Base-by-base conservation (phyloP, 2,329 filamentous ascomycete genomes). In the Scorias spongiosa region DNA sequence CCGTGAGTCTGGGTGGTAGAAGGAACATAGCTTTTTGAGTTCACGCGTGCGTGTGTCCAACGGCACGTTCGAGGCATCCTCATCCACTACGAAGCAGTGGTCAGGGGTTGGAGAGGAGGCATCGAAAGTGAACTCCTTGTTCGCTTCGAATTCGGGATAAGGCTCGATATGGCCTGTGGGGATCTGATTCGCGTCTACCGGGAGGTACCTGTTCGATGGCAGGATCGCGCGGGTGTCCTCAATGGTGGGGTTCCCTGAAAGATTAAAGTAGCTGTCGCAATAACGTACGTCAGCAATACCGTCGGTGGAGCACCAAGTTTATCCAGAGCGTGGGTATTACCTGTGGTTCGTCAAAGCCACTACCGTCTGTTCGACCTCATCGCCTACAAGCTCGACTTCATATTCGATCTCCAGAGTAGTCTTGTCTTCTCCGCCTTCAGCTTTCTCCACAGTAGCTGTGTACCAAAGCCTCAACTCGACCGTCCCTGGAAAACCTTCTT, bases 271-370 rank as follows among this genome's bases (percentile, higher is more conserved):
- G 56, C 75, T 26, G 20, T 26, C 20, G 7, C 3, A 26, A 26
- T 26, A 26, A 78, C 46, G 34, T 10, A 29, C 20, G 40, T 36
- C 10, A 36, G 14, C 14, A 12, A 10, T 37, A n/a, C 15, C 37
- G 11, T 8, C 61, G 69, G 53, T 18, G 30, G 32, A n/a, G n/a
- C 12, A 26, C 7, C 20, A 26, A 26, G 20, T 3, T 26, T 36
- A 28, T 44, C 30, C 18, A 64, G 86, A 82, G 85, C 20, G 4
- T 4, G 20, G 4, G 20, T 7, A 26, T 26, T 26, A 26, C 20
- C 20, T 93, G 69, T 98, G 89, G 67, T 96, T 98, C 41, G 91
- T 96, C 66, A 96, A 75, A 65, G 88, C 93, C 61, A 96, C 76
- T 37, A 80, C 80, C 0, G 89, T 96, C 71, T 95, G 89, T n/a